phyloP scores from a whole-genome alignment of 306 rosid species.

The Cyclanthera cordifolia region DNA sequence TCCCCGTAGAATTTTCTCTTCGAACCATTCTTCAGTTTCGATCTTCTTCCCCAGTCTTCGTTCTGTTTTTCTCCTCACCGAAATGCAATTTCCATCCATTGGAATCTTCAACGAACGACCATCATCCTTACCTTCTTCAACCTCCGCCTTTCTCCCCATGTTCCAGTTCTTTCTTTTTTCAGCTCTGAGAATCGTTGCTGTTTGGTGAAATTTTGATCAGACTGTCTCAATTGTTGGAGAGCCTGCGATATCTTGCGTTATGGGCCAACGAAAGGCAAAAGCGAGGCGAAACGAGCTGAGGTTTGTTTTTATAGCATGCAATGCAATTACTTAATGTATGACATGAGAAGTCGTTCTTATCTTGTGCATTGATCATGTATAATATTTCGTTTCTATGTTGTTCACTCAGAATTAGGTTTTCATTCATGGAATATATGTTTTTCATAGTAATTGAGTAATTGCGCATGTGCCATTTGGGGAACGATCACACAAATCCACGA shows the following conservation, averaged over 20 bases:
- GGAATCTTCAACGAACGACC: no score
- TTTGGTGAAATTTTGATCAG: background rate
- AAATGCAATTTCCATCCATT: no score
- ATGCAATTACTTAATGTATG: background rate
- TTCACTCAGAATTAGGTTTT: background rate
- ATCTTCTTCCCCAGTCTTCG: no score
- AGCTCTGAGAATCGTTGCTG: background rate
- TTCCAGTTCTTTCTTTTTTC: background rate
- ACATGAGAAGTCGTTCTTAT: background rate
- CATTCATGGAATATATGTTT: background rate
- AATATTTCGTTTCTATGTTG: background rate
- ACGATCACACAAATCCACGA: background rate
- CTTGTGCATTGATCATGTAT: background rate
- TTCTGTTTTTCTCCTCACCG: no score
- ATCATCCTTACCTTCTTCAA: no score
- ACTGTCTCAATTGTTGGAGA: background rate
- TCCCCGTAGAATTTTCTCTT: background rate
- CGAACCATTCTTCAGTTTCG: background rate
- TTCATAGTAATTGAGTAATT: background rate
- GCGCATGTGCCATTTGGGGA: background rate
- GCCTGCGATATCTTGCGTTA: background rate
- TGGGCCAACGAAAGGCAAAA: background rate
- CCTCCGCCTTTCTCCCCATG: no score
- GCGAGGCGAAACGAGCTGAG: background rate
- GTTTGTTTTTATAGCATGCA: slow-evolving; percentile 5